Conservation (phyloP, 306 rosid genomes). For the Psophocarpus tetragonolobus region DNA sequence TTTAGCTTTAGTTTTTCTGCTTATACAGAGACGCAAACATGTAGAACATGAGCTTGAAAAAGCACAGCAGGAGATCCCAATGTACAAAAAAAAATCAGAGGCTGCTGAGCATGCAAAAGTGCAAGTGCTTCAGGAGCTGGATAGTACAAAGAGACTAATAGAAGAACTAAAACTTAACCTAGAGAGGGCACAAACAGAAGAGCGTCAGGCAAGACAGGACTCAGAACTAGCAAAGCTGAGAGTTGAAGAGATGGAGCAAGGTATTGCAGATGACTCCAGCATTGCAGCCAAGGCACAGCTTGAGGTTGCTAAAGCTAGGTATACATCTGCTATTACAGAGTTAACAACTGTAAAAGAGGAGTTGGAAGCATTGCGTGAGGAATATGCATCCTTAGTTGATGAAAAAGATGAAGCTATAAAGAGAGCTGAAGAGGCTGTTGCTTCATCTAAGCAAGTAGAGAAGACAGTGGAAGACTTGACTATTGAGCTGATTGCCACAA, state of each 20-base stretch:
- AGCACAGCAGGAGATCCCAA: conserved; percentile 73
- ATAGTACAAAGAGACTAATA: conserved; percentile 74
- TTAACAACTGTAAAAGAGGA: conserved; percentile 69
- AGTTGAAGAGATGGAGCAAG: conserved; percentile 99
- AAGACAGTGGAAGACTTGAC: conserved; percentile 88
- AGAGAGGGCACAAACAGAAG: conserved; percentile 94
- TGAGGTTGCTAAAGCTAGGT: conserved; percentile 93
- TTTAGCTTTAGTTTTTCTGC: conserved; percentile 21
- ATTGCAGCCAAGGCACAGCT: conserved; percentile 97
- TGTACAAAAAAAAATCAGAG: conserved; percentile 56
- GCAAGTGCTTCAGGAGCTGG: conserved; percentile 73
- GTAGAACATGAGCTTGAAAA: conserved; percentile 87
- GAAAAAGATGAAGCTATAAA: conserved; percentile 64
- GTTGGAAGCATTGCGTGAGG: conserved; percentile 63
- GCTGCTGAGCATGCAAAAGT: conserved; percentile 61
- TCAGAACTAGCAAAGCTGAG: conserved; percentile 93
- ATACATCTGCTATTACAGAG: conserved; percentile 71
- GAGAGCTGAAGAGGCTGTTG: conserved; percentile 70
- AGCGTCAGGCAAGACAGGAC: conserved; percentile 90
- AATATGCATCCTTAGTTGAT: conserved; percentile 67
- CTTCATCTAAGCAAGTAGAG: conserved; percentile 84
- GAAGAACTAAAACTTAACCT: conserved; percentile 92
- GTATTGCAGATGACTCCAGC: conserved; percentile 89
- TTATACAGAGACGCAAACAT: conserved; percentile 68
- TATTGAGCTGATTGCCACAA: conserved; percentile 78